These are phyloP conservation scores for Fragaria ananassa DNA, from an alignment of 306 rosid species.

Conservation along the genomic window DNA sequence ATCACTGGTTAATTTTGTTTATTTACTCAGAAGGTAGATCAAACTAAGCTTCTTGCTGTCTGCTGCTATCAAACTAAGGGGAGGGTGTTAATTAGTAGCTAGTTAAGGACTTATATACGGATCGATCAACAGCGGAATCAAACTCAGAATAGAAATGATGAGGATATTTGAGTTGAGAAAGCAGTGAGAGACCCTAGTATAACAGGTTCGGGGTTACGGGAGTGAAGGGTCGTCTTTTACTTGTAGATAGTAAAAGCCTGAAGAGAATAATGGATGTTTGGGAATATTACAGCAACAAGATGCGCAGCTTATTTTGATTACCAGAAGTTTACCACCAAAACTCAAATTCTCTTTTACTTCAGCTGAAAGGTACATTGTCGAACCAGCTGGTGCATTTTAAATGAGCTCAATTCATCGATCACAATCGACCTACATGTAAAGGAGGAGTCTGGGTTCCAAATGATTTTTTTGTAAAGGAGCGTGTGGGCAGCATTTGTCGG, in stretches of 20 bases:
- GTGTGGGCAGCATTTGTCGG: conserved; percentile 5
- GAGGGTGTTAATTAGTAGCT: background rate
- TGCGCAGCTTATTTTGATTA: background rate
- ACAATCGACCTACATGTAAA: conserved; percentile 2
- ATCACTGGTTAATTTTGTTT: background rate
- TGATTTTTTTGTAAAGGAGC: background rate
- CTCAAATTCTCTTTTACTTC: background rate
- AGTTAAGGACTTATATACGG: background rate
- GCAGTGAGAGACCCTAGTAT: background rate
- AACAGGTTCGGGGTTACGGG: background rate
- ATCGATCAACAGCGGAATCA: background rate
- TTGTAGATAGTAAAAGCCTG: background rate
- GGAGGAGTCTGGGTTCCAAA: background rate
- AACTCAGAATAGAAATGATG: background rate
- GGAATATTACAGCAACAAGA: background rate
- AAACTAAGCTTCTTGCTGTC: background rate
- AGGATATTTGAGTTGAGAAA: background rate
- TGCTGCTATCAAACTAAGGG: background rate
- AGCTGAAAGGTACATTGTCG: background rate
- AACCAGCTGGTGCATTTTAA: background rate
- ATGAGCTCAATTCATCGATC: no score
- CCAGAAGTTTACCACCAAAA: background rate
- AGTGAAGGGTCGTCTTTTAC: background rate
- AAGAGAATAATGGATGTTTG: background rate
- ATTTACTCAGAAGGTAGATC: background rate